phyloP scores from a whole-genome alignment of 352 stramenopile species.

The Globisporangium okanoganense region DNA sequence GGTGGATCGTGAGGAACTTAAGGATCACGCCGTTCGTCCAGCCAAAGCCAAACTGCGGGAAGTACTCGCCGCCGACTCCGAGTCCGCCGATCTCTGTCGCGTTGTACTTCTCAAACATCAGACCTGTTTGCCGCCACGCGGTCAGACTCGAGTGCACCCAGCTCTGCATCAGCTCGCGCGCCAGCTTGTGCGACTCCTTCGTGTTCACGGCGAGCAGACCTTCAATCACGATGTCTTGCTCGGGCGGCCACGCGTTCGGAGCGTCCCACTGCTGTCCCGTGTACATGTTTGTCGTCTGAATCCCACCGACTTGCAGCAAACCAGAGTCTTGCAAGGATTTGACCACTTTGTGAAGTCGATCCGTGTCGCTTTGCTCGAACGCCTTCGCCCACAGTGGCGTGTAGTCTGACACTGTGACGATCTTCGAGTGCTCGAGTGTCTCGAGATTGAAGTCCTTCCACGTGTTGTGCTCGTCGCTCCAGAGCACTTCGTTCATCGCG shows the following conservation, averaged over 20 bases:
- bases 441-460: constrained; percentile 81
- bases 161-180: constrained; percentile 42
- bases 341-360: constrained; percentile 45
- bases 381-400: constrained; percentile 74
- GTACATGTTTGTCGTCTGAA: constrained; percentile 62
- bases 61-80: constrained; percentile 84
- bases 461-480: constrained; percentile 40
- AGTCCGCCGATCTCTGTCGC: constrained; percentile 55
- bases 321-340: constrained; percentile 47
- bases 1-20: constrained; percentile 80
- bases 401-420: constrained; percentile 68
- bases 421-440: constrained; percentile 32
- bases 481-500: constrained; percentile 73
- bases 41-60: constrained; percentile 81
- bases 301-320: constrained; percentile 56
- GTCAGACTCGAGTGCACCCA: constrained; percentile 64
- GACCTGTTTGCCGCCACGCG: constrained; percentile 61
- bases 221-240: constrained; percentile 82
- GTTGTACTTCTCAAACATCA: constrained; percentile 92
- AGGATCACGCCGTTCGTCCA: constrained; percentile 66
- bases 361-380: constrained; percentile 40
- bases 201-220: constrained; percentile 59
- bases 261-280: constrained; percentile 87
- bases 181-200: constrained; percentile 42
- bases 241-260: constrained; percentile 82